phyloP scores from a whole-genome alignment of 2,329 filamentous ascomycete genomes.

The Xylariales sp. region DNA sequence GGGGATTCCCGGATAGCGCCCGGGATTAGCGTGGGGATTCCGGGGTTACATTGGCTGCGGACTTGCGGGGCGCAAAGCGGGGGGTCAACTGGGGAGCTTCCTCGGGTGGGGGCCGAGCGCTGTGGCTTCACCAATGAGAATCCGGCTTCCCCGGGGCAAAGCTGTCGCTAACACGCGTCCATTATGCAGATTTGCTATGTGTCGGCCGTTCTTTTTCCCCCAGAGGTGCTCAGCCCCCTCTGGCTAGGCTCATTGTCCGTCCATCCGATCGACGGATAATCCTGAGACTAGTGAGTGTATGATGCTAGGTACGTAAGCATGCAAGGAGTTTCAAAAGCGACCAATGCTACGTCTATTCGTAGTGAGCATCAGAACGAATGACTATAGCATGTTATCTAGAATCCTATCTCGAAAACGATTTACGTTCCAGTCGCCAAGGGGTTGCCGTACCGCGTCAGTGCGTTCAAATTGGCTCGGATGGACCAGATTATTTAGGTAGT shows the following conservation, averaged over 20 bases:
- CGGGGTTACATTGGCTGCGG: background rate
- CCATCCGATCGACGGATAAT: background rate
- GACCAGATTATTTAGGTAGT: too few relatives aligned
- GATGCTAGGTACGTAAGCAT: background rate
- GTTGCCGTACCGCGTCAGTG: too few relatives aligned
- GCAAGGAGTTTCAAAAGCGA: background rate
- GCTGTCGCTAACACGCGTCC: background rate
- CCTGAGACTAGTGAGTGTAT: background rate
- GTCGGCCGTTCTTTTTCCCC: background rate
- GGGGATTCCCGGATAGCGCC: background rate
- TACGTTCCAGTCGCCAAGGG: too few relatives aligned
- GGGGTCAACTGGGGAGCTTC: slow-evolving; percentile 3
- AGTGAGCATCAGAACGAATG: background rate
- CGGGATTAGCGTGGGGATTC: slow-evolving; percentile 2
- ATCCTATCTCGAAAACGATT: too few relatives aligned
- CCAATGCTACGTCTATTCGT: background rate
- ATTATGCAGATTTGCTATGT: background rate
- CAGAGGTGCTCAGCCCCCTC: background rate
- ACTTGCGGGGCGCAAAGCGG: background rate
- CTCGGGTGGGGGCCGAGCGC: background rate
- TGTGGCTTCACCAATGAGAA: background rate
- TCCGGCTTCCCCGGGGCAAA: background rate
- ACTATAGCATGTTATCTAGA: too few relatives aligned
- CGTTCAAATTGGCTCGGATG: too few relatives aligned
- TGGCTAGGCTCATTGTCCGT: too few relatives aligned